Evolutionary conservation across 1,139 yeast species (phyloP).

Genomic region (Debaryomyces subglobosus): DNA sequence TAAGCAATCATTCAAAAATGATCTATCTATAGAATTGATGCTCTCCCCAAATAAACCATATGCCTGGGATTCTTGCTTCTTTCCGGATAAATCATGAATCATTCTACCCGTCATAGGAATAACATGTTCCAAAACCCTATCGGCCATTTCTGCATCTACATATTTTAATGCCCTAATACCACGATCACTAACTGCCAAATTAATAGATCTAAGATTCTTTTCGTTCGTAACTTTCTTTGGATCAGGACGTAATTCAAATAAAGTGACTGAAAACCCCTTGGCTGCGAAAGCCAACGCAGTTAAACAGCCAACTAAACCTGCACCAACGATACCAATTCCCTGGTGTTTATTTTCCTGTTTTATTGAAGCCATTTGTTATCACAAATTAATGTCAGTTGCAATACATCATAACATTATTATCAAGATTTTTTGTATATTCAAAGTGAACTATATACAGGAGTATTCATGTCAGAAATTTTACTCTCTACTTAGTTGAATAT

Average conservation of each 20-base stretch:
- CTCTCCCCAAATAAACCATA: slow-evolving; percentile 87
- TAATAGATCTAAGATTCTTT: slow-evolving; percentile 67
- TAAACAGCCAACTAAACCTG: slow-evolving; percentile 90
- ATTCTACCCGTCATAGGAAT: slow-evolving; percentile 90
- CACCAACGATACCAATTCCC: slow-evolving; percentile 64
- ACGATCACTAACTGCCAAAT: slow-evolving; percentile 82
- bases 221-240: slow-evolving; percentile 29
- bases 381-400: background rate
- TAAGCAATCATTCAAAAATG: slow-evolving; percentile 63
- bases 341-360: slow-evolving; percentile 1
- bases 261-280: slow-evolving; percentile 71
- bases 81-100: slow-evolving; percentile 75
- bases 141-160: slow-evolving; percentile 63
- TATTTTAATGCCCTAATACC: slow-evolving; percentile 72
- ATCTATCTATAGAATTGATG: slow-evolving; percentile 84
- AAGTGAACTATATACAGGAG: slow-evolving; percentile 1
- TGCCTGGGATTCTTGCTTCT: slow-evolving; percentile 62
- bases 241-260: slow-evolving; percentile 63
- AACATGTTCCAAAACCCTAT: slow-evolving; percentile 56
- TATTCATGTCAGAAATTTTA: background rate
- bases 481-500: slow-evolving; percentile 9
- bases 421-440: background rate
- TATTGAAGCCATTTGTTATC: background rate
- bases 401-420: background rate
- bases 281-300: slow-evolving; percentile 78